phyloP scores from a whole-genome alignment of 768 basidiomycete species.

The Rossbeevera mucosa region DNA sequence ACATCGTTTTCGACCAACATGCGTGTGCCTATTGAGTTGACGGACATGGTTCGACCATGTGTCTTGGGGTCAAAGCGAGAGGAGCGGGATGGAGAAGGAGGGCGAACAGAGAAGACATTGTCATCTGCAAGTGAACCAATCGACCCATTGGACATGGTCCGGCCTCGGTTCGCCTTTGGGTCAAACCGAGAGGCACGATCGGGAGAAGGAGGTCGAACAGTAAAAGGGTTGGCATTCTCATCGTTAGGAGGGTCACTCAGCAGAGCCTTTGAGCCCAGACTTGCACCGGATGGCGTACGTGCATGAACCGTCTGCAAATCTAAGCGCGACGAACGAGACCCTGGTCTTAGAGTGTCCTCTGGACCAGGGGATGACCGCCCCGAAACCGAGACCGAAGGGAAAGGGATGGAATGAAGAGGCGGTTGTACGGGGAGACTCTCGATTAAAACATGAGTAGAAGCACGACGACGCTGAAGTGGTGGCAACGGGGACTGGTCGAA shows the following conservation, averaged over 20 bases:
- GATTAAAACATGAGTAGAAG: constrained; percentile 47
- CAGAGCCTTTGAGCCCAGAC: constrained; percentile 45
- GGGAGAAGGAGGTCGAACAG: constrained; percentile 35
- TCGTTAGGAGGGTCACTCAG: constrained; percentile 37
- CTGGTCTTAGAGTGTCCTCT: constrained; percentile 34
- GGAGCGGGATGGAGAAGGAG: constrained; percentile 54
- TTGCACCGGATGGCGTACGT: constrained; percentile 49
- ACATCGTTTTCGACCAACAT: constrained; percentile 55
- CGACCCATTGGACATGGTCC: constrained; percentile 44
- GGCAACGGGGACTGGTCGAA: constrained; percentile 37
- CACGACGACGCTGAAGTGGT: constrained; percentile 45
- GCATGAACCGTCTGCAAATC: constrained; percentile 34
- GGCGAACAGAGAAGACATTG: constrained; percentile 67
- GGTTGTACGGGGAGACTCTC: constrained; percentile 38
- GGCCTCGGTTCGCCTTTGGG: constrained; percentile 35
- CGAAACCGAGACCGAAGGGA: constrained; percentile 51
- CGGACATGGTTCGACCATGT: constrained; percentile 59
- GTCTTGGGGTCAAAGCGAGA: constrained; percentile 82
- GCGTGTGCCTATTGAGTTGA: constrained; percentile 62
- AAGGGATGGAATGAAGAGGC: constrained; percentile 54
- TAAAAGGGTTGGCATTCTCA: constrained; percentile 32
- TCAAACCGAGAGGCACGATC: constrained; percentile 41
- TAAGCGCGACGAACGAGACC: constrained; percentile 33
- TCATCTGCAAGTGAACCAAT: constrained; percentile 40
- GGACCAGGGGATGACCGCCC: constrained; percentile 47